Evolutionary conservation across 441 rosid species (phyloP), one percentile per base, ranked within the genome.

Genomic region (Heliophila coronopifolia): DNA sequence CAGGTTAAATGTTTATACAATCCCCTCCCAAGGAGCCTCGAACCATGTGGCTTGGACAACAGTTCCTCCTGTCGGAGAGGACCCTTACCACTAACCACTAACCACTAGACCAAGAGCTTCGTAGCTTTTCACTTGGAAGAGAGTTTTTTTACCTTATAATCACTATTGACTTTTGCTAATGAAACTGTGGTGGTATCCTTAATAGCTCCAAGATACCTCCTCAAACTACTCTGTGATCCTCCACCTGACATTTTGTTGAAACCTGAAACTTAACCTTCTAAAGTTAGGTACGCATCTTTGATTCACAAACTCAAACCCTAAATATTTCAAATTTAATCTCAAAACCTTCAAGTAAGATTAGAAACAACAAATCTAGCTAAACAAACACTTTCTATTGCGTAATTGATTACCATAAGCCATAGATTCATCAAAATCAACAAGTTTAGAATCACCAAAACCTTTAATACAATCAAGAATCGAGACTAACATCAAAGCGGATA

Each of bases 181-280:
- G 94, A 83, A 72, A 92, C 96, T 14, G 96, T 87, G 52, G 98
- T 92, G 28, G 92, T 73, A 59, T 92, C 98, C 74, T 92, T 92
- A 62, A 92, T 67, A 61, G 95, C 93, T 55, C 98, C 98, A n/a
- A 87, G 80, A 32, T 93, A 95, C 75, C 85, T 92, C 66, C 98
- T 74, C 47, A 87, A 71, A 78, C 94, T 80, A 25, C 82, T 90
- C 68, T 81, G 92, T n/a, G 87, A 75, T 37, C 91, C 92, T 9
- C 86, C 84, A 46, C 95, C 82, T 20, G 98, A 75, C 98, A 91
- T 91, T 30, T 66, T 75, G 68, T 59, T 70, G 30, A 73, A 65
- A 66, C 60, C 94, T 80, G 63, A 23, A 16, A 50, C 58, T 59
- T 9, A 38, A 59, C 17, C 48, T 53, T 32, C 9, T 10, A 28